phyloP scores from a whole-genome alignment of 352 stramenopile genomes.

The Thalassiosira hispida region DNA sequence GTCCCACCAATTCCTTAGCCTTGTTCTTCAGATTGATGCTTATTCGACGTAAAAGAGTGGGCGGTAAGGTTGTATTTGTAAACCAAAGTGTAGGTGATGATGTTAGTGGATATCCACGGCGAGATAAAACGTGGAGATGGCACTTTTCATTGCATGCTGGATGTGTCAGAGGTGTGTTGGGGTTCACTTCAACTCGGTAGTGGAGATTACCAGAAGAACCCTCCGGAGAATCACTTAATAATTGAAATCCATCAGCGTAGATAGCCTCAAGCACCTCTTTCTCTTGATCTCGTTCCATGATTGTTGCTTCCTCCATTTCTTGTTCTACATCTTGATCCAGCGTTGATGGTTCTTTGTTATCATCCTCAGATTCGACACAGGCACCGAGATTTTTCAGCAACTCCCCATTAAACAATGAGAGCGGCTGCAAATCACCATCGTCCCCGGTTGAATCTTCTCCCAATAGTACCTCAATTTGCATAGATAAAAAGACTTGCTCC shows the following conservation, averaged over 20 bases:
- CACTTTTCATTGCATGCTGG: slow-evolving; percentile 63
- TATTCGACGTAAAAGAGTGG: slow-evolving; percentile 68
- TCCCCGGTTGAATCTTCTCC: slow-evolving; percentile 35
- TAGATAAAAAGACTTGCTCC: slow-evolving; percentile 42
- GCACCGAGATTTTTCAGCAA: slow-evolving; percentile 30
- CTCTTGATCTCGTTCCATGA: slow-evolving; percentile 71
- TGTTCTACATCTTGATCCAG: slow-evolving; percentile 13
- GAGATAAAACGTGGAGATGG: slow-evolving; percentile 65
- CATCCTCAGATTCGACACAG: slow-evolving; percentile 18
- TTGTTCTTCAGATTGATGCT: slow-evolving; percentile 51
- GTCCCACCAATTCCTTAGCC: slow-evolving; percentile 52
- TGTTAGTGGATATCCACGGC: slow-evolving; percentile 65
- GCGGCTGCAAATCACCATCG: slow-evolving; percentile 37
- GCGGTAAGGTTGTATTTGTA: slow-evolving; percentile 60
- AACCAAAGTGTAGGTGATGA: slow-evolving; percentile 67
- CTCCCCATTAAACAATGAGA: slow-evolving; percentile 43
- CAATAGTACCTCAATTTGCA: slow-evolving; percentile 11
- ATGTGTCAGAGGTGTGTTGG: slow-evolving; percentile 29
- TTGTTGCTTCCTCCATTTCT: slow-evolving; percentile 55
- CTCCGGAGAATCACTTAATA: slow-evolving; percentile 28
- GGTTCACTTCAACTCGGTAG: slow-evolving; percentile 57
- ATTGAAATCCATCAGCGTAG: slow-evolving; percentile 68
- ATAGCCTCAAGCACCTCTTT: slow-evolving; percentile 72
- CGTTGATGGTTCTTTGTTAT: background rate
- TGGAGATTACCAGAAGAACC: slow-evolving; percentile 15